Base-by-base conservation (phyloP, 164 flowering plant genomes). In the Chimonanthus salicifolius region DNA sequence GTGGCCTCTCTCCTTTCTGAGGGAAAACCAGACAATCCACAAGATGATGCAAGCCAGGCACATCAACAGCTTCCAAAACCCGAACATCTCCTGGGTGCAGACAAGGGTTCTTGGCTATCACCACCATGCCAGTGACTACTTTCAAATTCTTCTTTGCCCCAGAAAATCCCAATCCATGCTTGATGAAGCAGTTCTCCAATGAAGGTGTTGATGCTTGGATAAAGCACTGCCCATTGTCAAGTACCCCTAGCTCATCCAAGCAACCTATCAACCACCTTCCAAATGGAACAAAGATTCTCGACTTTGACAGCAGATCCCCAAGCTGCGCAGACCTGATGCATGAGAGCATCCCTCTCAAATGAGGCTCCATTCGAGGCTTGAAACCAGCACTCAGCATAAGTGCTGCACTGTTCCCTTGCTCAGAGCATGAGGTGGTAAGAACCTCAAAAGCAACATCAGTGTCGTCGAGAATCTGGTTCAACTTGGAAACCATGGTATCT, bases 221-320 rank as follows among this genome's bases (percentile, higher is more conserved):
- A 74, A 90, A 96, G 80, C 98, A 96, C 72, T 92, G 95, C 9
- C 97, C 98, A 72, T 88, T 83, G 72, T 92, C 92, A 71, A 96
- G 96, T n/a, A 88, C 87, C 47, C 84, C 97, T 4, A 84, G 67
- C 78, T 96, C 99, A 75, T 96, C 99, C 45, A 96, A 77, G 80
- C 91, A 88, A 1, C 98, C 98, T 91, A 96, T 89, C 80, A 92
- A 76, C 98, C 95, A 94, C 81, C 98, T 86, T 60, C 99, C 95
- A 4, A 74, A 62, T 43, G 88, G 84, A 77, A 94, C 97, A 86
- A 90, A 96, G n/a, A 96, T 94, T 80, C 97, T 83, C 16, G 97
- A 75, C 76, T 87, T 91, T 64, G 84, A 88, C 72, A 91, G 71
- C 2, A 96, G 92, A 76, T 86, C 97, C 78, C 90, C 83, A 33